Evolutionary conservation across 495 filamentous ascomycete species (phyloP).

Genomic region (Daldinia vernicosa): DNA sequence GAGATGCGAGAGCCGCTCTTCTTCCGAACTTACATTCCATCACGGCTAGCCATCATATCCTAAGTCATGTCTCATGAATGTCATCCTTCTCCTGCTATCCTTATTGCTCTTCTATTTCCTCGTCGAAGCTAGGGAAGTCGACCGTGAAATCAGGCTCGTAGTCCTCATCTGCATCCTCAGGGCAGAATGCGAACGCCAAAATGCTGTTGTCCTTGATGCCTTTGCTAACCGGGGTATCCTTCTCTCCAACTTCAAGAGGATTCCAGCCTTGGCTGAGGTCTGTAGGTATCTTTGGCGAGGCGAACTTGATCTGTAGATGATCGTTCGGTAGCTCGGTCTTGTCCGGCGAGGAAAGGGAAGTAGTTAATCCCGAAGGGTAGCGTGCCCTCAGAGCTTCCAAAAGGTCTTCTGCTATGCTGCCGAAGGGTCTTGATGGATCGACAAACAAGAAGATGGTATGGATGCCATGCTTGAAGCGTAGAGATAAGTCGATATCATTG

Average conservation of each 20-base stretch:
- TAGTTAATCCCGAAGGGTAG: slow-evolving; percentile 57
- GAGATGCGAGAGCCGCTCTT: not conserved
- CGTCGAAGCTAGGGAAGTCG: slow-evolving; percentile 61
- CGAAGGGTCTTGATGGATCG: slow-evolving; percentile 67
- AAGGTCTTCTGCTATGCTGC: slow-evolving; percentile 69
- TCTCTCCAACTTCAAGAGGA: slow-evolving; percentile 44
- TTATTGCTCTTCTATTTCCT: slow-evolving; percentile 36
- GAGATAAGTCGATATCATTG: slow-evolving; percentile 63
- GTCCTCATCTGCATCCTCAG: slow-evolving; percentile 54
- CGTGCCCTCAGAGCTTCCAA: slow-evolving; percentile 61
- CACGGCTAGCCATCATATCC: not conserved
- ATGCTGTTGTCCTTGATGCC: slow-evolving; percentile 63
- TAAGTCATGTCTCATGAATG: slow-evolving; percentile 18
- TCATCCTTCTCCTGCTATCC: not conserved
- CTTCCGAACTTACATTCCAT: not conserved
- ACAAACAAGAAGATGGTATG: slow-evolving; percentile 80
- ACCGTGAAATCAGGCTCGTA: slow-evolving; percentile 72
- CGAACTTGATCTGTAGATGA: slow-evolving; percentile 54
- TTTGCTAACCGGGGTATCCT: slow-evolving; percentile 52
- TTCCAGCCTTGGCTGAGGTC: slow-evolving; percentile 55
- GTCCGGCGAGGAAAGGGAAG: slow-evolving; percentile 27
- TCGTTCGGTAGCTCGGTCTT: slow-evolving; percentile 50
- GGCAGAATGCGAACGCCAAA: slow-evolving; percentile 74
- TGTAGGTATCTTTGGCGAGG: slow-evolving; percentile 42
- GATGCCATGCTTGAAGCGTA: slow-evolving; percentile 82